Evolutionary conservation across 2,329 filamentous ascomycete genomes (phyloP).

Genomic region (Penicillium corylophilum): DNA sequence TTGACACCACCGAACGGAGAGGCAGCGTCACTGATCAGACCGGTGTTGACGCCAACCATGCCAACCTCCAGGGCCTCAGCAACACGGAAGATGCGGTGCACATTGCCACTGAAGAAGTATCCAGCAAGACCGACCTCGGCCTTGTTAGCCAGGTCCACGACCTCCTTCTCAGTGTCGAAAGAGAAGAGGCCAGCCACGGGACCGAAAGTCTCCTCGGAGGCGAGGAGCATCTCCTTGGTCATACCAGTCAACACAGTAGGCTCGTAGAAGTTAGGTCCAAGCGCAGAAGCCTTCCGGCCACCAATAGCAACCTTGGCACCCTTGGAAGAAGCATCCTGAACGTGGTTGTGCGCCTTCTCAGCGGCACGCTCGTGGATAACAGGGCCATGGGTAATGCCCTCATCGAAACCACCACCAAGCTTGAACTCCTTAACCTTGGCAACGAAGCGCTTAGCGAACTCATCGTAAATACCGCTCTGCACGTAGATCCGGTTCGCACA

Average conservation of each 20-base stretch:
- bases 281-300: constrained; percentile 69
- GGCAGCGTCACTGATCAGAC: constrained; percentile 57
- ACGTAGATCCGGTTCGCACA: constrained; percentile 64
- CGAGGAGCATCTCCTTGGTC: constrained; percentile 79
- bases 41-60: constrained; percentile 68
- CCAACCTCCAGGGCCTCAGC: constrained; percentile 57
- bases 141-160: constrained; percentile 76
- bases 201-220: constrained; percentile 90
- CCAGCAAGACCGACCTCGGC: constrained; percentile 86
- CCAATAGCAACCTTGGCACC: constrained; percentile 74
- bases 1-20: constrained; percentile 76
- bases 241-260: constrained; percentile 87
- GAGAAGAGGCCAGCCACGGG: constrained; percentile 87
- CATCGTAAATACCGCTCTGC: constrained; percentile 52
- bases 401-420: constrained; percentile 47
- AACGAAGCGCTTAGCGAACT: constrained; percentile 57
- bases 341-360: constrained; percentile 74
- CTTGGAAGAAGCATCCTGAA: constrained; percentile 74
- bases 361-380: constrained; percentile 77
- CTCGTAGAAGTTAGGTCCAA: constrained; percentile 84
- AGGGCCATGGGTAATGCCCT: constrained; percentile 49
- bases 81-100: constrained; percentile 59
- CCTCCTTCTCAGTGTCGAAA: constrained; percentile 86
- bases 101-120: constrained; percentile 78
- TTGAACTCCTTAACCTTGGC: constrained; percentile 52